Conservation (phyloP, 2,329 filamentous ascomycete genomes). For the Tolypocladium tropicale region DNA sequence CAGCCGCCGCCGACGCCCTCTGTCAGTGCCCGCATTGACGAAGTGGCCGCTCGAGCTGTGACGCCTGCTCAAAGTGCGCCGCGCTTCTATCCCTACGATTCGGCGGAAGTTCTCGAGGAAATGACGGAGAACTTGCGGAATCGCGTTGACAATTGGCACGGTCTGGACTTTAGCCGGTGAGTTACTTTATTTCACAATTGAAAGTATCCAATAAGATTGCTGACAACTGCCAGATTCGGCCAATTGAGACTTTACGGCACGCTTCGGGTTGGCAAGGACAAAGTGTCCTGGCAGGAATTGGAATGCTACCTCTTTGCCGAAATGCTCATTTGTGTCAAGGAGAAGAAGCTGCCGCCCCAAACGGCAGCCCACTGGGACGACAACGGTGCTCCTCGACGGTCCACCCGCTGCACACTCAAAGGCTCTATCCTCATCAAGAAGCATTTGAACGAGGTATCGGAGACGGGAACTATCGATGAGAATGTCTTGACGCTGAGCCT, state of each 20-base stretch:
- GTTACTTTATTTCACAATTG: slow-evolving; percentile 7
- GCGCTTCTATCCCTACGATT: slow-evolving; percentile 61
- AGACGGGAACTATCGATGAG: slow-evolving; percentile 62
- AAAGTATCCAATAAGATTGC: background rate
- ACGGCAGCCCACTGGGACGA: slow-evolving; percentile 56
- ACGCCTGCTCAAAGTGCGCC: slow-evolving; percentile 49
- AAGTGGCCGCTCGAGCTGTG: slow-evolving; percentile 43
- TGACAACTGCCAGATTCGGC: slow-evolving; percentile 57
- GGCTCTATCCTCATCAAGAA: slow-evolving; percentile 98
- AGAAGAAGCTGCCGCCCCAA: slow-evolving; percentile 61
- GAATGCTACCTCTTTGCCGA: slow-evolving; percentile 96
- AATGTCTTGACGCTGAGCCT: slow-evolving; percentile 80
- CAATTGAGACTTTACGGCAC: slow-evolving; percentile 84
- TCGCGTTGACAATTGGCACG: slow-evolving; percentile 98
- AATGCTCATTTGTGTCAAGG: slow-evolving; percentile 99
- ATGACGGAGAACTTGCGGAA: slow-evolving; percentile 75
- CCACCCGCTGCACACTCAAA: slow-evolving; percentile 78
- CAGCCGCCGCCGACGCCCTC: slow-evolving; percentile 29
- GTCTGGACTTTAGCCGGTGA: slow-evolving; percentile 76
- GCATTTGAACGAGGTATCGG: slow-evolving; percentile 80
- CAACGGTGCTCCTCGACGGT: slow-evolving; percentile 46
- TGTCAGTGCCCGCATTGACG: slow-evolving; percentile 35
- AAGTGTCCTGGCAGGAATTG: slow-evolving; percentile 91
- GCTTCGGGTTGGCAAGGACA: slow-evolving; percentile 90
- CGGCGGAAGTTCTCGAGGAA: slow-evolving; percentile 66